Evolutionary conservation across 2,329 filamentous ascomycete genomes (phyloP).

Genomic region (Penicillium janthinellum): DNA sequence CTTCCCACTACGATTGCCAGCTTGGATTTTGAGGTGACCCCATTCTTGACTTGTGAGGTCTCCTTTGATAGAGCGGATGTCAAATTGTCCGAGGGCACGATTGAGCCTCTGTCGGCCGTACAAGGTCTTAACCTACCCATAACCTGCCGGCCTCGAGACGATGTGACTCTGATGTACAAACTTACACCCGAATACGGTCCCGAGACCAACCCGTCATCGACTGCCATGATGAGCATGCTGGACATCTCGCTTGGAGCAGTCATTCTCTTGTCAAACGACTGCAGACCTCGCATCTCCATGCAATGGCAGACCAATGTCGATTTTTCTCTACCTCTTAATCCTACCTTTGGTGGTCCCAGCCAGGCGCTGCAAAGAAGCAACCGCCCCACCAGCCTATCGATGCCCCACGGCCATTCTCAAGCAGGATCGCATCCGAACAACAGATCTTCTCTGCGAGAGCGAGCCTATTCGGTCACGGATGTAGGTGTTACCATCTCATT

Average conservation of each 20-base stretch:
- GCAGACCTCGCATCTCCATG: constrained; percentile 50
- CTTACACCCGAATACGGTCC: constrained; percentile 45
- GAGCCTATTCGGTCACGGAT: constrained; percentile 43
- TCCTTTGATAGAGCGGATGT: constrained; percentile 53
- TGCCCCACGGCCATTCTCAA: constrained; percentile 27
- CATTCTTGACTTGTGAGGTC: constrained; percentile 54
- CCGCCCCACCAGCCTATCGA: constrained; percentile 48
- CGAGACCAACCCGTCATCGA: constrained; percentile 40
- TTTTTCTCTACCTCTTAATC: constrained; percentile 51
- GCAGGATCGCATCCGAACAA: constrained; percentile 25
- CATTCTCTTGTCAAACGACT: constrained; percentile 44
- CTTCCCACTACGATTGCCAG: constrained; percentile 54
- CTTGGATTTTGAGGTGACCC: constrained; percentile 59
- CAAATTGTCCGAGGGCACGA: constrained; percentile 49
- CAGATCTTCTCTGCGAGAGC: constrained; percentile 39
- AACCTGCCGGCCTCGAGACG: constrained; percentile 55
- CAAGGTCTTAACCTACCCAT: constrained; percentile 41
- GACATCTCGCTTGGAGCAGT: constrained; percentile 51
- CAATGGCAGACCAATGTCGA: constrained; percentile 53
- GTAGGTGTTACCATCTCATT: constrained; percentile 59
- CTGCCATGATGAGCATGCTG: constrained; percentile 44
- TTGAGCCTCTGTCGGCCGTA: constrained; percentile 46
- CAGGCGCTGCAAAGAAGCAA: constrained; percentile 49
- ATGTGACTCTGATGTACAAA: constrained; percentile 60
- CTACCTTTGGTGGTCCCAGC: constrained; percentile 49